Percentiles rank a stretch among this genome's conserved stretches.
These are phyloP conservation scores for Nymphaea thermarum DNA, from an alignment of 164 flowering plant genomes.

Conservation along the genomic window DNA sequence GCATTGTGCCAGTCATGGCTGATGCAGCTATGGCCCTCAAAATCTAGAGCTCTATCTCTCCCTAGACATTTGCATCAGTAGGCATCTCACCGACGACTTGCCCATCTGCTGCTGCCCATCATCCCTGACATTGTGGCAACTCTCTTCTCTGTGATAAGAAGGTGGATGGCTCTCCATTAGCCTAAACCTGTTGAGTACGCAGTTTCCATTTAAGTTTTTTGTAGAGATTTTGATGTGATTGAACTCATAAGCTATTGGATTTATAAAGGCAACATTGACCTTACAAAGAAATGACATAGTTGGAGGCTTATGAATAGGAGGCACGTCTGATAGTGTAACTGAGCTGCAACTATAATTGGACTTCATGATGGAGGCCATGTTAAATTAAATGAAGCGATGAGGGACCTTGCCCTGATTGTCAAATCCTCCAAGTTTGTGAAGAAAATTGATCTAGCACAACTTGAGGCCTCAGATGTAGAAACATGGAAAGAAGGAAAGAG, in stretches of 20 bases:
- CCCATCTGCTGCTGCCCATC: too few relatives aligned
- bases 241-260: neutral
- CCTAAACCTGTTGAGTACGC: too few relatives aligned
- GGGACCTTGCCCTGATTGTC: neutral
- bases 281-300: neutral
- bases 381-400: neutral
- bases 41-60: too few relatives aligned
- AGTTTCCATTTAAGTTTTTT: too few relatives aligned
- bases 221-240: too few relatives aligned
- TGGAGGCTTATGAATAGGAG: neutral
- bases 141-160: too few relatives aligned
- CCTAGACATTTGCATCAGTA: too few relatives aligned
- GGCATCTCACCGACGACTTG: too few relatives aligned
- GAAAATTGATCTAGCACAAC: neutral
- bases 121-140: too few relatives aligned
- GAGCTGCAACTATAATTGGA: neutral
- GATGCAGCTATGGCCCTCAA: too few relatives aligned
- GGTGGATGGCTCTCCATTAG: too few relatives aligned
- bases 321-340: neutral
- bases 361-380: neutral
- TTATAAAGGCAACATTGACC: neutral
- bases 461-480: neutral
- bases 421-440: neutral
- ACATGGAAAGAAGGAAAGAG: constrained; percentile 3
- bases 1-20: too few relatives aligned